A percentile compares a stretch with the other conserved stretches of the same genome.
phyloP scores from a whole-genome alignment of 257 asterid species.

The Anisodus tanguticus region DNA sequence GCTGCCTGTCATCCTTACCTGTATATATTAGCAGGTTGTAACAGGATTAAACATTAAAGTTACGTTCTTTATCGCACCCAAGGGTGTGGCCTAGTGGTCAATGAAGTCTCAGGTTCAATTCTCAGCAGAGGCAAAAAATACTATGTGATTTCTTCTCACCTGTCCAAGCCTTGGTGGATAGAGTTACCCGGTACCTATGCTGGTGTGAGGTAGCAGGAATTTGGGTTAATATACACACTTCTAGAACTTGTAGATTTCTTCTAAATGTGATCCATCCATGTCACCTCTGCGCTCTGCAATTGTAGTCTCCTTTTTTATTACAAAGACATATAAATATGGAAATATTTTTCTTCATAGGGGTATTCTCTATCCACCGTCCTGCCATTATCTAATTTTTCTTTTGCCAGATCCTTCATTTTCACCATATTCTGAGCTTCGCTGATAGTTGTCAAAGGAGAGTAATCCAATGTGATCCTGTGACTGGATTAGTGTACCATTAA shows the following conservation, averaged over 20 bases:
- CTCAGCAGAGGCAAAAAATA: too few relatives aligned
- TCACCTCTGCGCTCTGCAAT: constrained; percentile 12
- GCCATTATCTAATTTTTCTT: neutral
- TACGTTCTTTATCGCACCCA: neutral
- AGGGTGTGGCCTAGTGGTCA: too few relatives aligned
- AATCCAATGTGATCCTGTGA: neutral
- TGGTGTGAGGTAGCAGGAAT: neutral
- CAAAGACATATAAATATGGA: neutral
- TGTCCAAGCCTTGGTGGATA: too few relatives aligned
- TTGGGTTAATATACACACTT: neutral
- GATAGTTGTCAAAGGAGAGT: neutral
- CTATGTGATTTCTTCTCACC: too few relatives aligned
- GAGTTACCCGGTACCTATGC: too few relatives aligned
- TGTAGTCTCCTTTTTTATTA: neutral
- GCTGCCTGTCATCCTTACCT: constrained; percentile 2
- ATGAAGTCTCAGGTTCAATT: too few relatives aligned
- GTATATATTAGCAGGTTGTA: constrained; percentile 5
- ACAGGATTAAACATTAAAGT: neutral
- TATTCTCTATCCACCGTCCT: neutral
- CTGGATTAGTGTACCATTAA: neutral
- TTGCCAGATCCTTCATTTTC: neutral
- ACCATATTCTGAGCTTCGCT: neutral
- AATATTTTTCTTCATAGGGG: neutral
- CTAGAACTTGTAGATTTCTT: neutral
- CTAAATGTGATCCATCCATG: neutral